Conservation (phyloP, 768 basidiomycete genomes). For the Lentinula lateritia region DNA sequence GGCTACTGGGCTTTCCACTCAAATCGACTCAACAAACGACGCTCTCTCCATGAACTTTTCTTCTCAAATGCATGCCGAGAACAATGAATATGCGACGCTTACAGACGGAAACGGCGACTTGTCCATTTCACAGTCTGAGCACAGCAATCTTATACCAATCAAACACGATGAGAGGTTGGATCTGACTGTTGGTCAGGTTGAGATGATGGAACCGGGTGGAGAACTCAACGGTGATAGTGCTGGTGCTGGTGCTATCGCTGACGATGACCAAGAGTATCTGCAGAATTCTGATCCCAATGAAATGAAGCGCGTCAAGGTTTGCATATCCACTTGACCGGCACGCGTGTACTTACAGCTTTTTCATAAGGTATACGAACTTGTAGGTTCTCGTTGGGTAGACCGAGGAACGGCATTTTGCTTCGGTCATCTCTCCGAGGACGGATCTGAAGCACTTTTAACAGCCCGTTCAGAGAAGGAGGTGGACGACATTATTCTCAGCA, state of each 20-base stretch:
- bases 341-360: slow-evolving; percentile 11
- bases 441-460: slow-evolving; percentile 73
- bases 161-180: slow-evolving; percentile 20
- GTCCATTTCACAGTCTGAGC: slow-evolving; percentile 15
- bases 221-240: slow-evolving; percentile 24
- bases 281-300: slow-evolving; percentile 60
- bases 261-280: slow-evolving; percentile 58
- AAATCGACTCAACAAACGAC: not conserved
- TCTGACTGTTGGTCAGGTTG: slow-evolving; percentile 34
- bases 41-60: slow-evolving; percentile 13
- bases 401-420: slow-evolving; percentile 96
- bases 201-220: slow-evolving; percentile 40
- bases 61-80: not conserved
- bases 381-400: slow-evolving; percentile 89
- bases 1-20: slow-evolving; percentile 19
- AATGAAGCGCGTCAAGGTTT: slow-evolving; percentile 81
- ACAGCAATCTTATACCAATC: not conserved
- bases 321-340: slow-evolving; percentile 17
- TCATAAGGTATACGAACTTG: slow-evolving; percentile 86
- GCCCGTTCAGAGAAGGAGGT: slow-evolving; percentile 78
- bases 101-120: slow-evolving; percentile 27
- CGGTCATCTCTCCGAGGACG: slow-evolving; percentile 76
- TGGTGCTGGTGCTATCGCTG: slow-evolving; percentile 33
- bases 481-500: slow-evolving; percentile 68
- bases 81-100: slow-evolving; percentile 1